Conservation (phyloP, 2,329 filamentous ascomycete genomes). For the Arthrobotrys entomopaga region DNA sequence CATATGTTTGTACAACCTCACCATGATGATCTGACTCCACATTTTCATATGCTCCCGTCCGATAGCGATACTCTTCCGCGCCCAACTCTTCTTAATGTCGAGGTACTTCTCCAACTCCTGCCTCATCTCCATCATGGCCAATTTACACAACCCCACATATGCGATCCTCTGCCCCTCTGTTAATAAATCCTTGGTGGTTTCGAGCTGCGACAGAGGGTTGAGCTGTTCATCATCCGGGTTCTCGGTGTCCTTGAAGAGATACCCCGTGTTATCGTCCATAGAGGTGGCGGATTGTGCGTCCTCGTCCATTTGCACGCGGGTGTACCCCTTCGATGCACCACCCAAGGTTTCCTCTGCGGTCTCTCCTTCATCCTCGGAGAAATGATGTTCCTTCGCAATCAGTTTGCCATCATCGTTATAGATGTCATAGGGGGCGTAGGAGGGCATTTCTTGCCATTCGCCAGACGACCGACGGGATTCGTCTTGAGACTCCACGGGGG, state of each 20-base stretch:
- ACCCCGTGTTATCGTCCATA: constrained; percentile 96
- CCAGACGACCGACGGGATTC: constrained; percentile 67
- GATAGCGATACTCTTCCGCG: constrained; percentile 76
- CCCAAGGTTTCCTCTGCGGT: constrained; percentile 73
- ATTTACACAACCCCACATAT: constrained; percentile 87
- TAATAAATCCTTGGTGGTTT: constrained; percentile 92
- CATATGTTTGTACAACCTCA: constrained; percentile 93
- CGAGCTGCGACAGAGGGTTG: constrained; percentile 87
- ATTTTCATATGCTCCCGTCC: constrained; percentile 84
- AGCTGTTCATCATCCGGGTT: constrained; percentile 73
- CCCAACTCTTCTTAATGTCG: constrained; percentile 67
- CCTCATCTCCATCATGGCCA: constrained; percentile 82
- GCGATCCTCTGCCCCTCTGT: constrained; percentile 96
- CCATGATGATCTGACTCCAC: constrained; percentile 99
- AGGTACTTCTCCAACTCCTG: constrained; percentile 73
- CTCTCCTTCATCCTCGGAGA: constrained; percentile 73
- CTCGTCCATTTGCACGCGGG: constrained; percentile 91
- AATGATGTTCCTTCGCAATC: constrained; percentile 80
- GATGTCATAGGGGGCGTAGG: constrained; percentile 90
- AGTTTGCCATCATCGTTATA: constrained; percentile 94
- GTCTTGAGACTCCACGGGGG: constrained; percentile 66
- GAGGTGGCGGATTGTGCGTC: constrained; percentile 93
- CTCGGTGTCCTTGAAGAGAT: constrained; percentile 85
- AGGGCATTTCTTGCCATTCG: constrained; percentile 92
- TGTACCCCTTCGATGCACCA: constrained; percentile 94